Evolutionary conservation across 306 rosid species (phyloP).

Genomic region (Vachellia collinsii): DNA sequence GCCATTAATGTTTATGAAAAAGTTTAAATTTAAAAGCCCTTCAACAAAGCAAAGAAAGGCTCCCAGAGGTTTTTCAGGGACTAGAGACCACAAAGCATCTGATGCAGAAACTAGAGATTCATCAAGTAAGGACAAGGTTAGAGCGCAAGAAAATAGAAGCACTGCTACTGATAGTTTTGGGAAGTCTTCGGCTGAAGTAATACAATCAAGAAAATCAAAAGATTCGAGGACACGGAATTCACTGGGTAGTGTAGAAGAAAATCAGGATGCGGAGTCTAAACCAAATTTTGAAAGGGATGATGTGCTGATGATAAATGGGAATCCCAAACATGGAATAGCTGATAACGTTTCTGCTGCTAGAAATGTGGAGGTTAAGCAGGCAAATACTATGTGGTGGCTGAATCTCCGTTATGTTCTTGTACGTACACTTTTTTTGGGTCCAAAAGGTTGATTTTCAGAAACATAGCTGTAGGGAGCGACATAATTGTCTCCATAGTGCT

Average conservation of each 20-base stretch:
- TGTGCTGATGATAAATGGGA: constrained; percentile 36
- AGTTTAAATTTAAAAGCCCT: constrained; percentile 55
- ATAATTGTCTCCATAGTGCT: constrained; percentile 3
- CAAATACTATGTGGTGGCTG: constrained; percentile 67
- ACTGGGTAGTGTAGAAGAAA: constrained; percentile 36
- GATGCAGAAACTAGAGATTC: constrained; percentile 36
- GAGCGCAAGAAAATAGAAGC: constrained; percentile 33
- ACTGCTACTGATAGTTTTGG: constrained; percentile 37
- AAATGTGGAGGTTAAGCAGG: constrained; percentile 40
- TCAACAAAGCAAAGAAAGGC: constrained; percentile 41
- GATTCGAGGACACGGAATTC: constrained; percentile 39
- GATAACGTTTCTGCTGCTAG: constrained; percentile 33
- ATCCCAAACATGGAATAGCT: constrained; percentile 45
- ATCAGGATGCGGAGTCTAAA: constrained; percentile 12
- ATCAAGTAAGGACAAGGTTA: neutral
- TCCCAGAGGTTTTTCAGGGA: constrained; percentile 72
- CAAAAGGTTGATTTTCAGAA: constrained; percentile 22
- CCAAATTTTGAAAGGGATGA: constrained; percentile 39
- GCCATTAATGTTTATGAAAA: constrained; percentile 55
- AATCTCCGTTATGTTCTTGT: constrained; percentile 86
- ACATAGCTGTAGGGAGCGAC: neutral
- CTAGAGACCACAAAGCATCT: constrained; percentile 31
- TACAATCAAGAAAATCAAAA: constrained; percentile 41
- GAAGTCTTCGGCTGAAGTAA: constrained; percentile 49
- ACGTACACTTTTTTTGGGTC: constrained; percentile 34